Evolutionary conservation across 257 asterid species (phyloP).

Genomic region (Salvia rosmarinus): DNA sequence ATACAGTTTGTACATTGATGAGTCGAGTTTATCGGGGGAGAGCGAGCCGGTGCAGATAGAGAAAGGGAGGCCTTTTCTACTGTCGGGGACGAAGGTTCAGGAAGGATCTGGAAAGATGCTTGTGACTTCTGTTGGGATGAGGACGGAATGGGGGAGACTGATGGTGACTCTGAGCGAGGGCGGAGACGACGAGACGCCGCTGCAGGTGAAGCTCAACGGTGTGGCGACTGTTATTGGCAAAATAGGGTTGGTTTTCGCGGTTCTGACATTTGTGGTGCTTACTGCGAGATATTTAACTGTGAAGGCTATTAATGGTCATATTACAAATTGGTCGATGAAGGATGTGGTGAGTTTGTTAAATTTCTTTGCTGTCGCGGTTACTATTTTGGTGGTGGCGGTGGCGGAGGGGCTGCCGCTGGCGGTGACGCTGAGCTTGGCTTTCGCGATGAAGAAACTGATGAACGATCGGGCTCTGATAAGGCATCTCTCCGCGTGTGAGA

Average conservation of each 20-base stretch:
- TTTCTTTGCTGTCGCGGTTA: slow-evolving; percentile 74
- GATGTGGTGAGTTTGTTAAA: slow-evolving; percentile 58
- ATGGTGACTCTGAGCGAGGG: slow-evolving; percentile 71
- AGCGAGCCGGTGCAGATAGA: slow-evolving; percentile 59
- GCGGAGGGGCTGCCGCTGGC: slow-evolving; percentile 90
- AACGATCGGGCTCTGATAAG: slow-evolving; percentile 65
- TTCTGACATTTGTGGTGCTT: slow-evolving; percentile 67
- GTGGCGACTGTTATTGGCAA: slow-evolving; percentile 82
- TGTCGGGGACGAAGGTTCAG: slow-evolving; percentile 79
- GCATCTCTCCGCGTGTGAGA: slow-evolving; percentile 80
- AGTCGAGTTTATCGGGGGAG: slow-evolving; percentile 82
- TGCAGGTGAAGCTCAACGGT: slow-evolving; percentile 82
- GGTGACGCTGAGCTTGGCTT: slow-evolving; percentile 79
- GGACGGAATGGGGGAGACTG: slow-evolving; percentile 82
- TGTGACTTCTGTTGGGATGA: slow-evolving; percentile 79
- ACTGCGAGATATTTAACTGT: slow-evolving; percentile 47
- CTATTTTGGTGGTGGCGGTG: slow-evolving; percentile 83
- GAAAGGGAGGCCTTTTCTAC: slow-evolving; percentile 56
- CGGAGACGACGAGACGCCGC: slow-evolving; percentile 79
- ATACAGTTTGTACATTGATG: slow-evolving; percentile 62
- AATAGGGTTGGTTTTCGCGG: slow-evolving; percentile 66
- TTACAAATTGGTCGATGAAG: slow-evolving; percentile 46
- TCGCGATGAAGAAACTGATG: slow-evolving; percentile 88
- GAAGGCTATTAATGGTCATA: slow-evolving; percentile 49
- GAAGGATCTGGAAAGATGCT: slow-evolving; percentile 83